Evolutionary conservation across 441 rosid species (phyloP).

Genomic region (Adansonia rubrostipa): DNA sequence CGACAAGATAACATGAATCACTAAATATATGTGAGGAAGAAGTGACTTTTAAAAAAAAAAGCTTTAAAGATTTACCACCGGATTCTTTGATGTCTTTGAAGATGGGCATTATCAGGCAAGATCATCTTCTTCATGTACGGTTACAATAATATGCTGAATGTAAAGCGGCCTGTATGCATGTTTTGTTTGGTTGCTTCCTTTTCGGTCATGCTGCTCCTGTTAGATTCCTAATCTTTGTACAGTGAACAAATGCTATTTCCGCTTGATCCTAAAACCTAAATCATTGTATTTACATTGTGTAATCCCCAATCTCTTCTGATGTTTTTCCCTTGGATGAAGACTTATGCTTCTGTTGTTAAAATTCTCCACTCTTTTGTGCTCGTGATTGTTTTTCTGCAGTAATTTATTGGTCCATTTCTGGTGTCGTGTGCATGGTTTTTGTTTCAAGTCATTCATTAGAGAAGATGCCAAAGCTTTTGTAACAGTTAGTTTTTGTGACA

Average conservation of each 20-base stretch:
- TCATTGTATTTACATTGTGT: not conserved
- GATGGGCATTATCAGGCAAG: not conserved
- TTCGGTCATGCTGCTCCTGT: not conserved
- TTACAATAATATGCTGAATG: not conserved
- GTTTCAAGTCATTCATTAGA: not conserved
- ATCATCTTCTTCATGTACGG: not conserved
- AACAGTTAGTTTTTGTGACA: not conserved
- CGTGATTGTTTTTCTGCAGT: not conserved
- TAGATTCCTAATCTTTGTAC: not conserved
- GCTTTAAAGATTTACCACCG: not conserved
- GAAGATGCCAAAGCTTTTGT: not conserved
- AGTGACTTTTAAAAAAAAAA: not conserved
- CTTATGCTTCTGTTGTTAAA: not conserved
- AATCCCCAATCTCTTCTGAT: not conserved
- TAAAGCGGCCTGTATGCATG: not conserved
- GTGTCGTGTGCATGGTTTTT: not conserved
- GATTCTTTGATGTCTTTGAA: constrained; percentile 15
- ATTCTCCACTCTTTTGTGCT: not conserved
- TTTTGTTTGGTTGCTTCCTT: not conserved
- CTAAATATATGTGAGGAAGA: not conserved
- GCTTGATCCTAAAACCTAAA: not conserved
- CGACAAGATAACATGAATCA: not conserved
- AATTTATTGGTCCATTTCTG: not conserved
- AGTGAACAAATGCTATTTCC: not conserved
- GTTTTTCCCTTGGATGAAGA: not conserved